A percentile compares a stretch with the other conserved stretches of the same genome.
Conservation (phyloP, 2,329 filamentous ascomycete species). For the Aspergillus sp. region DNA sequence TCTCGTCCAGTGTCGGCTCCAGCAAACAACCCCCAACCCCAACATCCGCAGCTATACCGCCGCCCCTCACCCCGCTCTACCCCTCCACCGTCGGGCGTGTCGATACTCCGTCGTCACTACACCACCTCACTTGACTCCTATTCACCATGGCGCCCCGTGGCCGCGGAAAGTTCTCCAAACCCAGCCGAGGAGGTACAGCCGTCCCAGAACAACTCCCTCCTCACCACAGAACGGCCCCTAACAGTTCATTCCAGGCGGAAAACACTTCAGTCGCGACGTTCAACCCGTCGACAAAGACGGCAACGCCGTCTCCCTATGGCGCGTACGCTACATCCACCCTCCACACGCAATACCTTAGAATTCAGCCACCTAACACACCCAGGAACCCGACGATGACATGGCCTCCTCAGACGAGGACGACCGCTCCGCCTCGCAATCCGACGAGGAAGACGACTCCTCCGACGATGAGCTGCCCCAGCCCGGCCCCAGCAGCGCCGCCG, state of each 20-base stretch:
- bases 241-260: slow-evolving; percentile 64
- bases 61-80: not conserved
- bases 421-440: slow-evolving; percentile 38
- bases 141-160: slow-evolving; percentile 56
- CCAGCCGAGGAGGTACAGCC: slow-evolving; percentile 79
- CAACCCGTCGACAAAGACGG: slow-evolving; percentile 86
- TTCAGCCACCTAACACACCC: not conserved
- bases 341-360: not conserved
- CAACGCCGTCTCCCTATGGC: slow-evolving; percentile 87
- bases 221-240: not conserved
- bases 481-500: slow-evolving; percentile 35
- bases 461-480: slow-evolving; percentile 52
- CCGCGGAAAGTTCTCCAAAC: slow-evolving; percentile 93
- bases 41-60: no score
- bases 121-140: not conserved
- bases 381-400: slow-evolving; percentile 36
- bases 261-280: slow-evolving; percentile 91
- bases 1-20: not conserved
- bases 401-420: slow-evolving; percentile 45
- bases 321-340: slow-evolving; percentile 47
- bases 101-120: not conserved
- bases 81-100: not conserved
- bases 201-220: no score
- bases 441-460: slow-evolving; percentile 43
- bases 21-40: no score